phyloP scores from a whole-genome alignment of 2,329 filamentous ascomycete species.

The Tolypocladium album region DNA sequence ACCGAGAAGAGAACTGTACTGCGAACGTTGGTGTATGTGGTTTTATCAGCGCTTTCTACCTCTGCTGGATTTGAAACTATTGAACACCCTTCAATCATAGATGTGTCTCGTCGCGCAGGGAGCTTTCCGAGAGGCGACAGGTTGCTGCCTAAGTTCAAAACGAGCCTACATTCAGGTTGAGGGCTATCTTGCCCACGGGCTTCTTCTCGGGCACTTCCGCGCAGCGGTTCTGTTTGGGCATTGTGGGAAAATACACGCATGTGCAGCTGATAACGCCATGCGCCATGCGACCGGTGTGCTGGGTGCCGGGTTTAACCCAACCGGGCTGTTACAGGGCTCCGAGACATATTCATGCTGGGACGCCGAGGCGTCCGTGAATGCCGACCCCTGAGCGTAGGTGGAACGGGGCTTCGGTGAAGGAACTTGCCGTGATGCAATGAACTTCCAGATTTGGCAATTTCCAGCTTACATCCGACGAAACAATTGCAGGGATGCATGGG shows the following conservation, averaged over 20 bases:
- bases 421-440: background rate
- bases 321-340: background rate
- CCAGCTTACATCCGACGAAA: background rate
- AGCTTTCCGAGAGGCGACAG: background rate
- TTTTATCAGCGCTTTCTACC: background rate
- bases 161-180: background rate
- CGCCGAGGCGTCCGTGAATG: background rate
- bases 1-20: too few species aligned
- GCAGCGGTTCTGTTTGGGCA: too few species aligned
- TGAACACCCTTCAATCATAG: background rate
- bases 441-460: background rate
- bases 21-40: background rate
- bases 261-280: background rate
- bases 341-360: background rate
- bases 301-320: background rate
- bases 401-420: background rate
- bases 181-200: background rate
- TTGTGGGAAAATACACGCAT: too few species aligned
- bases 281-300: background rate
- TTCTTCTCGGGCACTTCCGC: background rate
- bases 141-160: background rate
- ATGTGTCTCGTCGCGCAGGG: background rate
- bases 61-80: background rate
- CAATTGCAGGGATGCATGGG: background rate
- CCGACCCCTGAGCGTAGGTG: background rate